phyloP scores from a whole-genome alignment of 2,329 filamentous ascomycete genomes.

The Sclerotinia sclerotiorum region DNA sequence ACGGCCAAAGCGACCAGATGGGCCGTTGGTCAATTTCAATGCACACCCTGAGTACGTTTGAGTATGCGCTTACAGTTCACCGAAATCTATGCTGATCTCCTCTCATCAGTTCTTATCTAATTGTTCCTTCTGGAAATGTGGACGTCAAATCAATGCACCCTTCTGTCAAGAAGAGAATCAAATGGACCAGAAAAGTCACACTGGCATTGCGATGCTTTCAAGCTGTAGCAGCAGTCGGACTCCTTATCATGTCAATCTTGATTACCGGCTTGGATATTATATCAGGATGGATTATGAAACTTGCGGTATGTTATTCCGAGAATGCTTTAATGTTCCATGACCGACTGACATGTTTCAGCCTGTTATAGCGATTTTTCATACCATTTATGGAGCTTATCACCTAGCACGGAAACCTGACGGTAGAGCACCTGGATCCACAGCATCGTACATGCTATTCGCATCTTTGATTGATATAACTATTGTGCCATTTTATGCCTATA shows the following conservation, averaged over 20 bases:
- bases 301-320: conserved; percentile 58
- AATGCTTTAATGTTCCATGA: background rate
- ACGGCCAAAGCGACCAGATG: conserved; percentile 64
- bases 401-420: conserved; percentile 67
- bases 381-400: conserved; percentile 78
- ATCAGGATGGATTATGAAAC: conserved; percentile 73
- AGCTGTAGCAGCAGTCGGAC: conserved; percentile 66
- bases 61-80: background rate
- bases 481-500: conserved; percentile 57
- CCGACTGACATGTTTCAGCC: conserved; percentile 54
- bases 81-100: background rate
- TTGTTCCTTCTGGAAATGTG: conserved; percentile 61
- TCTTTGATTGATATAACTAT: conserved; percentile 65
- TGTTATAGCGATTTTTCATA: conserved; percentile 70
- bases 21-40: conserved; percentile 80
- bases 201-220: conserved; percentile 66
- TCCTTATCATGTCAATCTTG: conserved; percentile 75
- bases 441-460: conserved; percentile 87
- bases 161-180: conserved; percentile 69
- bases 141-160: conserved; percentile 66
- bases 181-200: conserved; percentile 66
- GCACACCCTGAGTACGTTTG: conserved; percentile 75
- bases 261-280: conserved; percentile 65
- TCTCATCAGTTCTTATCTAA: conserved; percentile 52
- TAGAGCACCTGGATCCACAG: conserved; percentile 75